phyloP scores from a whole-genome alignment of 2,329 filamentous ascomycete species.

The Neonectria faginata region DNA sequence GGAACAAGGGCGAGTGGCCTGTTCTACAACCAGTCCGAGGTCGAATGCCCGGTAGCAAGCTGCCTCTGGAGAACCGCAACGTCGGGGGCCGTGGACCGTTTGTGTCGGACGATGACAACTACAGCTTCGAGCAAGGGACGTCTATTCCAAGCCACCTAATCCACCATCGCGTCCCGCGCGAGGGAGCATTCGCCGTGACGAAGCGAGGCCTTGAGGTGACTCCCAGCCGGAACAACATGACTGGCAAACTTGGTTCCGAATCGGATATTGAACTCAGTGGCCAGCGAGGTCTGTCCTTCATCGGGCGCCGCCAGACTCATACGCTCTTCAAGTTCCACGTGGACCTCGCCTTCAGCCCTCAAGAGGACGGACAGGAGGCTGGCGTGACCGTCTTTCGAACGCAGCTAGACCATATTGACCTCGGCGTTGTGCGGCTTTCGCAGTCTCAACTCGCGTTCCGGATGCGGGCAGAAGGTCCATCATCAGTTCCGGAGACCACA shows the following conservation, averaged over 20 bases:
- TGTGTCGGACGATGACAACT: constrained; percentile 26
- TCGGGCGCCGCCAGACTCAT: constrained; percentile 29
- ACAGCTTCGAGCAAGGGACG: constrained; percentile 2
- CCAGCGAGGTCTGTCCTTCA: constrained; percentile 27
- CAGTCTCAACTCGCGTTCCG: constrained; percentile 20
- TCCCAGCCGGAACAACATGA: constrained; percentile 29
- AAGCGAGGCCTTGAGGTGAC: constrained; percentile 12
- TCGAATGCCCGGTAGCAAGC: constrained; percentile 46
- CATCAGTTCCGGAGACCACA: constrained; percentile 4
- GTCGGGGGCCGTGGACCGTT: constrained; percentile 26
- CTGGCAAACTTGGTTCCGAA: neutral
- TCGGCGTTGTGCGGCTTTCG: constrained; percentile 13
- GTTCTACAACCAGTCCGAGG: constrained; percentile 47
- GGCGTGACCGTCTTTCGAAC: constrained; percentile 31
- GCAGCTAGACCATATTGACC: constrained; percentile 35
- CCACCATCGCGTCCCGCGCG: constrained; percentile 25
- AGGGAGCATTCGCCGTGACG: constrained; percentile 10
- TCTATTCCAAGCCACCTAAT: constrained; percentile 25
- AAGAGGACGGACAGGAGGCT: constrained; percentile 17
- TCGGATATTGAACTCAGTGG: constrained; percentile 26
- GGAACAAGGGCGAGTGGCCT: constrained; percentile 63
- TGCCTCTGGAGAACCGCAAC: constrained; percentile 16
- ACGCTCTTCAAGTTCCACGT: constrained; percentile 30
- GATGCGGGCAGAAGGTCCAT: constrained; percentile 21
- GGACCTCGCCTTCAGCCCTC: constrained; percentile 23